Evolutionary conservation across 2,329 filamentous ascomycete genomes (phyloP).

Genomic region (Aaosphaeria pasadenensis): DNA sequence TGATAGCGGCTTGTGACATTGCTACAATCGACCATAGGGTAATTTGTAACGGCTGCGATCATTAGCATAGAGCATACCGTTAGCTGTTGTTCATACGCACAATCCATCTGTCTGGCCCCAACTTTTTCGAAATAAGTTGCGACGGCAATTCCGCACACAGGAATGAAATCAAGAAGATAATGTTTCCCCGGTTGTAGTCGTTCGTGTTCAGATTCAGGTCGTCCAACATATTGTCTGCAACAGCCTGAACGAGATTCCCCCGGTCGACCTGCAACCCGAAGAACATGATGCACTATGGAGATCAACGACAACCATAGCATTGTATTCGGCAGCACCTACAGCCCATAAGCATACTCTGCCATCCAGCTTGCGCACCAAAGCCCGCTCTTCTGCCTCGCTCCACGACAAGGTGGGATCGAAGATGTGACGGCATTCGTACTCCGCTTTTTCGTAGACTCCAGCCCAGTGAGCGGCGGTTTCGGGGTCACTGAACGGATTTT

Average conservation of each 20-base stretch:
- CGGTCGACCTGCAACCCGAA: conserved; percentile 49
- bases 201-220: conserved; percentile 18
- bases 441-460: conserved; percentile 51
- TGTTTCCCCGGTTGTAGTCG: conserved; percentile 25
- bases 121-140: conserved; percentile 41
- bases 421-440: conserved; percentile 45
- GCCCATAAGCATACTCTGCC: conserved; percentile 9
- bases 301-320: conserved; percentile 20
- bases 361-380: conserved; percentile 30
- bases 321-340: not conserved
- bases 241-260: conserved; percentile 34
- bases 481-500: not conserved
- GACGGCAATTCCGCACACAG: conserved; percentile 52
- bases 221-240: conserved; percentile 21
- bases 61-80: too few species aligned
- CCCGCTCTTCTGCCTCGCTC: conserved; percentile 22
- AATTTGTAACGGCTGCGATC: conserved; percentile 32
- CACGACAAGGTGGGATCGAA: conserved; percentile 20
- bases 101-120: conserved; percentile 39
- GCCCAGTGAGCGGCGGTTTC: not conserved
- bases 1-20: conserved; percentile 66
- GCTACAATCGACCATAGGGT: conserved; percentile 41
- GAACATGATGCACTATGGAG: conserved; percentile 47
- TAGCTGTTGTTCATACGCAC: too few species aligned
- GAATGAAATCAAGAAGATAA: conserved; percentile 74